Percentiles rank a stretch among this genome's conserved stretches.
These are phyloP conservation scores for Calonectria multiphialidica DNA, from an alignment of 2,329 filamentous ascomycete genomes.

Conservation along the genomic window DNA sequence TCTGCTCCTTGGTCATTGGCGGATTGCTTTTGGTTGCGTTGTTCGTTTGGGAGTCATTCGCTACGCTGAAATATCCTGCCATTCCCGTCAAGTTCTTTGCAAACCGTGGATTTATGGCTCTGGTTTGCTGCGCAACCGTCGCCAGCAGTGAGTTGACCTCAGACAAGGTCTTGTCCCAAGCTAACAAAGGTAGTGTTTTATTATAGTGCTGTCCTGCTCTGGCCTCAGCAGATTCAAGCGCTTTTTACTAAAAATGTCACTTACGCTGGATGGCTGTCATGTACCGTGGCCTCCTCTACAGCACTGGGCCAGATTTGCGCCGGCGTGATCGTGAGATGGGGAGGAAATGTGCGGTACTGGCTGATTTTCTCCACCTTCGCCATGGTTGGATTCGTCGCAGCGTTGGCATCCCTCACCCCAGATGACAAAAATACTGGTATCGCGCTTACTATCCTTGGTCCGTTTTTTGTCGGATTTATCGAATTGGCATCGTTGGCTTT, in stretches of 20 bases:
- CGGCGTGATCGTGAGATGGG: constrained; percentile 48
- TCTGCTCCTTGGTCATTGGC: constrained; percentile 53
- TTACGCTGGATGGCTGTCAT: constrained; percentile 53
- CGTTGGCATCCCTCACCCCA: constrained; percentile 49
- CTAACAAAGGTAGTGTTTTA: constrained; percentile 25
- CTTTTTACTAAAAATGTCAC: constrained; percentile 50
- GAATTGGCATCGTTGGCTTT: constrained; percentile 50
- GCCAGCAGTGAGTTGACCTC: constrained; percentile 46
- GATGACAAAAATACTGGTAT: constrained; percentile 46
- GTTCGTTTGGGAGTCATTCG: constrained; percentile 51
- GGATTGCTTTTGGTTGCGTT: constrained; percentile 48
- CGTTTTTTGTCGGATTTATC: constrained; percentile 52
- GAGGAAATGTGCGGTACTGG: constrained; percentile 51
- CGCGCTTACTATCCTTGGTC: constrained; percentile 50
- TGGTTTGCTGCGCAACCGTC: constrained; percentile 51
- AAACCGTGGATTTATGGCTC: constrained; percentile 51
- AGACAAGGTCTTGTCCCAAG: not conserved
- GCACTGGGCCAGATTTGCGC: constrained; percentile 50
- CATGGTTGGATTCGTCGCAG: constrained; percentile 52
- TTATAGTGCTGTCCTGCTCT: constrained; percentile 47
- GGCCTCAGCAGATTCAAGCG: constrained; percentile 50
- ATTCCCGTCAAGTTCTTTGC: constrained; percentile 52
- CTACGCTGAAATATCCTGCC: constrained; percentile 50
- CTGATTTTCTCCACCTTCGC: constrained; percentile 51
- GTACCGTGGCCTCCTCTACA: constrained; percentile 50